Base-by-base conservation (phyloP, 202 grass and related monocot genomes). In the Panicum hallii region DNA sequence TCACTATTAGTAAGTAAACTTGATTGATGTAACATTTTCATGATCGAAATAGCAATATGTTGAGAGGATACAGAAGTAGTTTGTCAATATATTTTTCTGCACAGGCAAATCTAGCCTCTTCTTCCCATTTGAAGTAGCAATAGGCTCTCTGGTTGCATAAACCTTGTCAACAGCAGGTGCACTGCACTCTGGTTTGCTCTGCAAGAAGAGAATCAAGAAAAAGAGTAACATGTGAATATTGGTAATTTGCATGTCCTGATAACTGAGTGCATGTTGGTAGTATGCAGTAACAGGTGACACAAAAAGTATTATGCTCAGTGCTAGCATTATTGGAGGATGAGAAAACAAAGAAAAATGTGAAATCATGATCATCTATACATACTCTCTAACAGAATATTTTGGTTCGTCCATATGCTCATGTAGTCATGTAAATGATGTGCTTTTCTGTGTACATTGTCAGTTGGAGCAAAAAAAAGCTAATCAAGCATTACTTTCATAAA, bases 11-110 rank as follows among this genome's bases (percentile, higher is more conserved):
- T 69, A 85, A 85, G 79, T 74, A 82, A 81, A 83, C 45, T 83
- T 80, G 44, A 80, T 66, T 62, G 4, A 71, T 67, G 11, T 13
- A 4, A 84, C 71, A 5, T 83, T 72, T 63, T 50, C 14, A 58
- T 57, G n/a, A 74, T 50, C 50, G 61, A 84, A 67, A 49, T 55
- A 79, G 32, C 48, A 84, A 67, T 63, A 42, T 53, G 10, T 78
- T 91, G 63, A 88, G 48, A 87, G 95, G 95, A 98, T 98, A 98
- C 95, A 98, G 67, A 98, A 98, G 77, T 97, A 97, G 87, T 98
- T 98, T 69, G 93, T 98, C 84, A 98, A 84, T 36, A 98, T 70
- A 74, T 98, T 98, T 85, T 91, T 91, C 82, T 98, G 95, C 67
- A 98, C 89, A 58, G 95, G 95, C 78, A 98, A 89, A 83, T 89